Percentiles rank a stretch among this genome's conserved stretches.
phyloP scores from a whole-genome alignment of 2,329 filamentous ascomycete species.

The Pseudogymnoascus sp. region DNA sequence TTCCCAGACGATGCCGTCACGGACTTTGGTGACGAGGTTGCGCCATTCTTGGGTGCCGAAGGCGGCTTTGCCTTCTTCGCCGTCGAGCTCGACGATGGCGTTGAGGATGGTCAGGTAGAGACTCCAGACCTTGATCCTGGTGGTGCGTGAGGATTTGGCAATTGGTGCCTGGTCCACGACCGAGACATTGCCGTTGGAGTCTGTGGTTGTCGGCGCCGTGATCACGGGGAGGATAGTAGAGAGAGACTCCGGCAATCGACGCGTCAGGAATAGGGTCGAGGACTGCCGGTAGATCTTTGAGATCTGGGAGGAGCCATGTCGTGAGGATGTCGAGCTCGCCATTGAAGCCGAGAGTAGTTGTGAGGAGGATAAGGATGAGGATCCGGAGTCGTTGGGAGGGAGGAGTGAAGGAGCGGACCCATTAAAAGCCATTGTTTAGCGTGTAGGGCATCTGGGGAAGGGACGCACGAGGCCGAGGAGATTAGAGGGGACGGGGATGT shows the following conservation, averaged over 20 bases:
- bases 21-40: constrained; percentile 71
- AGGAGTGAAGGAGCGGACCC: constrained; percentile 26
- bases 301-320: constrained; percentile 63
- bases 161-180: constrained; percentile 54
- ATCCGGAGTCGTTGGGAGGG: constrained; percentile 16
- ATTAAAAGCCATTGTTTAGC: constrained; percentile 24
- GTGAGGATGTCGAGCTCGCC: constrained; percentile 53
- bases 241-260: constrained; percentile 82
- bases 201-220: constrained; percentile 41
- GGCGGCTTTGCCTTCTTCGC: constrained; percentile 81
- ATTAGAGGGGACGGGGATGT: constrained; percentile 14
- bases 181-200: constrained; percentile 31
- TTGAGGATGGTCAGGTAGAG: constrained; percentile 92
- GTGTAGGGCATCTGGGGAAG: constrained; percentile 12
- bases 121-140: constrained; percentile 93
- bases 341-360: constrained; percentile 60
- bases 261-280: constrained; percentile 89
- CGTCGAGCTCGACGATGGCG: constrained; percentile 79
- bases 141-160: constrained; percentile 70
- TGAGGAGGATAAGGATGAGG: constrained; percentile 42
- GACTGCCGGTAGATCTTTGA: constrained; percentile 93
- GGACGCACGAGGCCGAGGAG: constrained; percentile 13
- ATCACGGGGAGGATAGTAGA: constrained; percentile 81
- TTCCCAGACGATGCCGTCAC: constrained; percentile 91
- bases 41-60: constrained; percentile 87